Evolutionary conservation across 257 asterid genomes (phyloP).

Genomic region (Asclepias syriaca): DNA sequence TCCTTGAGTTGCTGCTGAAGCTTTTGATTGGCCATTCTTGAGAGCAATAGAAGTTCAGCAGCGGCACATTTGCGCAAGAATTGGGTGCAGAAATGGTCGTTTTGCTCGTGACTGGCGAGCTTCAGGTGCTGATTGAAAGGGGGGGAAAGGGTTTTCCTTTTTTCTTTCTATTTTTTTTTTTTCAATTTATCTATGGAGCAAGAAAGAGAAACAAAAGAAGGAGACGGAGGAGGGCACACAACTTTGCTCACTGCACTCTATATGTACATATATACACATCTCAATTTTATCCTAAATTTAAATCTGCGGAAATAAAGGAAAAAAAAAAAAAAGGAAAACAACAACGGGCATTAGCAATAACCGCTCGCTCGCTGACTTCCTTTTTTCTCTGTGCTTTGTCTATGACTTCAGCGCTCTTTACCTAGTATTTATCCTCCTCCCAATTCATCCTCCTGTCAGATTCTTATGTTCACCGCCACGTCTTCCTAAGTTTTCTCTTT

Average conservation of each 20-base stretch:
- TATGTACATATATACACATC: neutral
- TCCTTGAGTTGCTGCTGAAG: conserved; percentile 63
- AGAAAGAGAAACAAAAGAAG: conserved; percentile 4
- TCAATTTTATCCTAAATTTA: neutral
- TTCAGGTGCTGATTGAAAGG: neutral
- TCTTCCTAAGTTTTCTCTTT: neutral
- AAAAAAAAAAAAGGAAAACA: too few species aligned
- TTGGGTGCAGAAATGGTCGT: neutral
- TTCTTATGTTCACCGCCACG: neutral
- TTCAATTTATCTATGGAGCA: conserved; percentile 3
- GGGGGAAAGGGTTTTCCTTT: neutral
- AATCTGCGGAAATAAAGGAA: too few species aligned
- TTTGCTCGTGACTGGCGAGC: neutral
- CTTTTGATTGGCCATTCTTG: conserved; percentile 48
- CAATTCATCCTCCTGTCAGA: neutral
- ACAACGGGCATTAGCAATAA: too few species aligned
- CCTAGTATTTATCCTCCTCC: neutral
- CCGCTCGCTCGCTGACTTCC: too few species aligned
- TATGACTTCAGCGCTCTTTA: neutral
- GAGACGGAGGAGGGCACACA: neutral
- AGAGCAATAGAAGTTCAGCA: neutral
- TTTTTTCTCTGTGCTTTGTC: too few species aligned
- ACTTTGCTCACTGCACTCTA: neutral
- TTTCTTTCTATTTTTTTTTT: neutral
- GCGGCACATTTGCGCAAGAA: conserved; percentile 6